Conservation (phyloP, 139 green algal genomes). For the Tetradesmus lagerheimii region DNA sequence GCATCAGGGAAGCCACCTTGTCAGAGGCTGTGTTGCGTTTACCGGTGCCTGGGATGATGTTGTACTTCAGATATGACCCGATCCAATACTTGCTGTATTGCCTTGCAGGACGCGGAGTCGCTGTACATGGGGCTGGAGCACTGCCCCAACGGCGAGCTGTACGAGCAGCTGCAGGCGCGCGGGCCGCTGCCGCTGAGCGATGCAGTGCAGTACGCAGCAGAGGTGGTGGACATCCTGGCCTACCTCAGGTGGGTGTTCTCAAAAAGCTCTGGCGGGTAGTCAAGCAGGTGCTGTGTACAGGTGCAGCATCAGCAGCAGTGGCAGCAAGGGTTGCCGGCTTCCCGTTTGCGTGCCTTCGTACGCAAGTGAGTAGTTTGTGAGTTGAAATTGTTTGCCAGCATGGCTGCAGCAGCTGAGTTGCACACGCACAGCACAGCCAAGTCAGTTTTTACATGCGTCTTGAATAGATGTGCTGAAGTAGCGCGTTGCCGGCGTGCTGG, state of each 20-base stretch:
- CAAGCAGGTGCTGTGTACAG: background rate
- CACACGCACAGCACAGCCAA: no score
- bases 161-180: slow-evolving; percentile 67
- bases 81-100: background rate
- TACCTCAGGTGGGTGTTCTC: slow-evolving; percentile 64
- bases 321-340: no score
- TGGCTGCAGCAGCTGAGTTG: no score
- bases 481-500: no score
- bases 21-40: no score
- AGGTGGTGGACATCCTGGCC: slow-evolving; percentile 87
- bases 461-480: no score
- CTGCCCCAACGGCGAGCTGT: slow-evolving; percentile 77
- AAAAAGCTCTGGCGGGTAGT: no score
- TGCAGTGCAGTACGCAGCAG: slow-evolving; percentile 53
- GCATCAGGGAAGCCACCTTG: no score
- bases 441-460: no score
- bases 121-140: slow-evolving; percentile 79
- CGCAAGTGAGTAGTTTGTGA: no score
- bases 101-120: background rate
- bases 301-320: background rate
- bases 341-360: no score
- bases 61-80: background rate
- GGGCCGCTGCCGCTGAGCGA: slow-evolving; percentile 37
- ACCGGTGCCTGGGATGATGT: background rate
- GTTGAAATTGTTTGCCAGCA: no score